phyloP scores from a whole-genome alignment of 2,329 filamentous ascomycete genomes.

The Fusarium falciforme region DNA sequence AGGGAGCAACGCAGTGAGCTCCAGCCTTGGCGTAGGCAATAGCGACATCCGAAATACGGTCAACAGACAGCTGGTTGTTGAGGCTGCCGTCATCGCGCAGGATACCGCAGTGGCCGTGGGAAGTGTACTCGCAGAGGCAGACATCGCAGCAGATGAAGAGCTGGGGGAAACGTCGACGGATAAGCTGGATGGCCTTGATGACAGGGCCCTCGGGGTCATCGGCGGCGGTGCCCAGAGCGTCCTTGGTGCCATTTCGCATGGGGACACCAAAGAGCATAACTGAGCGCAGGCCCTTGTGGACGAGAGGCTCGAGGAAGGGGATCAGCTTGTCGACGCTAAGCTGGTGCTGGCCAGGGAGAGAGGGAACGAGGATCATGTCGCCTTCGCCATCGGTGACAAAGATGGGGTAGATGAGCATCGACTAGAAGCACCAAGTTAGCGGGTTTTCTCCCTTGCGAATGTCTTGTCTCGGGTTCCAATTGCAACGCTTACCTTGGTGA shows the following conservation, averaged over 20 bases:
- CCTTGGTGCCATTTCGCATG: conserved; percentile 82
- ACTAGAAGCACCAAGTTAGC: conserved; percentile 62
- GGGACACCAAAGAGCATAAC: conserved; percentile 98
- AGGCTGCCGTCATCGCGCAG: conserved; percentile 91
- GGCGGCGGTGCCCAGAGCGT: conserved; percentile 89
- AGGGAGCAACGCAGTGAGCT: conserved; percentile 95
- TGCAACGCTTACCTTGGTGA: conserved; percentile 76
- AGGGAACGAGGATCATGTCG: conserved; percentile 90
- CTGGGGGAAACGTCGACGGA: conserved; percentile 86
- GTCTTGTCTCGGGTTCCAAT: not conserved
- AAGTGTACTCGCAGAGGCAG: conserved; percentile 98
- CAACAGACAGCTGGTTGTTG: conserved; percentile 93
- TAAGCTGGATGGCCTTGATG: conserved; percentile 84
- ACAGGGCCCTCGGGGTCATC: conserved; percentile 95
- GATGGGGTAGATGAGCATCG: conserved; percentile 98
- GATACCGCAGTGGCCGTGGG: conserved; percentile 97
- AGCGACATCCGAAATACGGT: conserved; percentile 97
- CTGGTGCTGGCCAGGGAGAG: conserved; percentile 89
- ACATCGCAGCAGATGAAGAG: conserved; percentile 94
- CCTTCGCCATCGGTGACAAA: conserved; percentile 96
- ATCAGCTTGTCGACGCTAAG: conserved; percentile 88
- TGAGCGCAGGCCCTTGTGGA: conserved; percentile 89
- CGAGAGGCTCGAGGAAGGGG: conserved; percentile 85
- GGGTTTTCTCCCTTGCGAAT: not conserved
- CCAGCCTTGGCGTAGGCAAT: conserved; percentile 95